Percentiles rank a stretch among this genome's conserved stretches.
Evolutionary conservation across 2,329 filamentous ascomycete genomes (phyloP).

Genomic region (Ophiocordyceps camponoti-leonardi): DNA sequence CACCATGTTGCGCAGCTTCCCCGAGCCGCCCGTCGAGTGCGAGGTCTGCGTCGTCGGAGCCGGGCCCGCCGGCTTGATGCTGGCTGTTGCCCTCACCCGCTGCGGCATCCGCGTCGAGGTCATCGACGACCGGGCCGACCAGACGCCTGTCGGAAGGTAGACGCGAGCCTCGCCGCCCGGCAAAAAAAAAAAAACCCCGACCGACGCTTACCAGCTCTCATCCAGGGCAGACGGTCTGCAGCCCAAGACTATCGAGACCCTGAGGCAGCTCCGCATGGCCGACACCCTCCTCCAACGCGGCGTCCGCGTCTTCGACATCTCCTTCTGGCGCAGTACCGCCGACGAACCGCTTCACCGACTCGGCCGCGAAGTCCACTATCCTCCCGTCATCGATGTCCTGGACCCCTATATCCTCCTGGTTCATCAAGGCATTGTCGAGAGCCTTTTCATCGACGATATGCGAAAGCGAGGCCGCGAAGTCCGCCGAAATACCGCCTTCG

Average conservation of each 20-base stretch:
- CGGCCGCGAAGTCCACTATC: slow-evolving; percentile 53
- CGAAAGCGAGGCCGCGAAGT: slow-evolving; percentile 45
- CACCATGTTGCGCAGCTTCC: slow-evolving; percentile 29
- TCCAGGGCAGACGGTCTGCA: slow-evolving; percentile 52
- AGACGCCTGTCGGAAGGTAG: slow-evolving; percentile 45
- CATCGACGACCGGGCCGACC: slow-evolving; percentile 51
- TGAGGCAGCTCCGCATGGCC: slow-evolving; percentile 57
- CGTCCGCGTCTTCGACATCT: slow-evolving; percentile 56
- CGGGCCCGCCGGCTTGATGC: slow-evolving; percentile 38
- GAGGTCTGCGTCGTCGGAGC: slow-evolving; percentile 37
- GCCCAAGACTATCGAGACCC: slow-evolving; percentile 63
- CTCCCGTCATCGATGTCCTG: slow-evolving; percentile 37
- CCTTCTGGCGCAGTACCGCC: slow-evolving; percentile 46
- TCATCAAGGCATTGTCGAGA: slow-evolving; percentile 64
- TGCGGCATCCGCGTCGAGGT: slow-evolving; percentile 49
- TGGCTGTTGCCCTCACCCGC: slow-evolving; percentile 37
- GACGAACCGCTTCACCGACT: slow-evolving; percentile 38
- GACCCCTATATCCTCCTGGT: slow-evolving; percentile 40
- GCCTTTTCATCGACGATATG: slow-evolving; percentile 52
- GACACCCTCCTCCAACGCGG: slow-evolving; percentile 49
- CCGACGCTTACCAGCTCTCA: slow-evolving; percentile 4
- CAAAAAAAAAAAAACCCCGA: not conserved
- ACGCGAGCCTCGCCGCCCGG: not conserved
- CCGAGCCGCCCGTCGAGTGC: slow-evolving; percentile 25
- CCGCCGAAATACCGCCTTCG: slow-evolving; percentile 45